Percentiles rank a stretch among this genome's conserved stretches.
Evolutionary conservation across 257 asterid species (phyloP).

Genomic region (Phtheirospermum japonicum): DNA sequence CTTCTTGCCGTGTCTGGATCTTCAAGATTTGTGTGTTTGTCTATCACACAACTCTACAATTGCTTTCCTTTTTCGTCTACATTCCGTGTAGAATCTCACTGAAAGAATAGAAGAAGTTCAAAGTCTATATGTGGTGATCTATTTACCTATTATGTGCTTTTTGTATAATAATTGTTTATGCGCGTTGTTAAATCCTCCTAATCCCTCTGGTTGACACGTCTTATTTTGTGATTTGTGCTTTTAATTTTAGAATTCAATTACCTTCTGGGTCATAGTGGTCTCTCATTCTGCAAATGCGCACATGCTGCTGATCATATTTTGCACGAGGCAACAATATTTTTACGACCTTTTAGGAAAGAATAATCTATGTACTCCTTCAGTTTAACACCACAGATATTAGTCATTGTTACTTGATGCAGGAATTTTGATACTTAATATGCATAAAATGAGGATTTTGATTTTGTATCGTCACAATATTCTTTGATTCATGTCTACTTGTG

Average conservation of each 20-base stretch:
- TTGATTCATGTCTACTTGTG: conserved; percentile 24
- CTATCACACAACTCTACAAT: background rate
- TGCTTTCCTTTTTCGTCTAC: conserved; percentile 5
- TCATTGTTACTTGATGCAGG: too few species aligned
- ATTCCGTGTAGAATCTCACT: background rate
- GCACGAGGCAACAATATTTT: conserved; percentile 16
- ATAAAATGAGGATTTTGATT: conserved; percentile 11
- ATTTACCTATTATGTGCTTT: background rate
- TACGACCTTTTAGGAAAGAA: conserved; percentile 15
- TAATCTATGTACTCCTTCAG: background rate
- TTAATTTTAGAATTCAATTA: too few species aligned
- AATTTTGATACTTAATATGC: background rate
- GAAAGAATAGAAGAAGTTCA: background rate
- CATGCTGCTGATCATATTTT: too few species aligned
- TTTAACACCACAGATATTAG: too few species aligned
- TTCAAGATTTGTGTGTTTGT: background rate
- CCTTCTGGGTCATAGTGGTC: too few species aligned
- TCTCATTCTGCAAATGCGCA: too few species aligned
- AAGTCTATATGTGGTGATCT: background rate
- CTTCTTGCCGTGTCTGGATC: background rate
- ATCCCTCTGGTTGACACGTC: background rate
- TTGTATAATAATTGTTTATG: conserved; percentile 1
- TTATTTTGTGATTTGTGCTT: background rate
- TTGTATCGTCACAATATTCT: conserved; percentile 3
- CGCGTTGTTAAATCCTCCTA: background rate